These are phyloP conservation scores for Beta lomatogona DNA, from an alignment of 179 eudicot species.

Conservation along the genomic window DNA sequence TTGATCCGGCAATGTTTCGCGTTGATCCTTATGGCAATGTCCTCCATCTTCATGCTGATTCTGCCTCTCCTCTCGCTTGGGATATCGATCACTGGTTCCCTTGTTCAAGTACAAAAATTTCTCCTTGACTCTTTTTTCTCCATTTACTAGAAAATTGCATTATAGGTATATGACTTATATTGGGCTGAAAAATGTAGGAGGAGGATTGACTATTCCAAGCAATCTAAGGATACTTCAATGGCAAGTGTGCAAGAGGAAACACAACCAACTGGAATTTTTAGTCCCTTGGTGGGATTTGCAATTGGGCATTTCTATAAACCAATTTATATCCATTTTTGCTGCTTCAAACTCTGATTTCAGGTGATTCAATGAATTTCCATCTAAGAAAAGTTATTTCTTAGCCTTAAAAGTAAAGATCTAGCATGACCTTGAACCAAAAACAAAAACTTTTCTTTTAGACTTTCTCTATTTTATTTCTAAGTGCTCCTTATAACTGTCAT, in stretches of 20 bases:
- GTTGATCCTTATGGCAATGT: constrained; percentile 97
- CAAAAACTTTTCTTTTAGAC: neutral
- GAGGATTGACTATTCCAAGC: constrained; percentile 89
- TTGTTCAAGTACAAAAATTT: constrained; percentile 64
- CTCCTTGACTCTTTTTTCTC: neutral
- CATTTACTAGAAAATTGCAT: neutral
- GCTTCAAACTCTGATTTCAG: constrained; percentile 91
- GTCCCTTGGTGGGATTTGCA: constrained; percentile 99
- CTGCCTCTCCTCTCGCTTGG: constrained; percentile 96
- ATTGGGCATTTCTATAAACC: constrained; percentile 85
- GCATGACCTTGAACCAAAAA: neutral
- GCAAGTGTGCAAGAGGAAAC: constrained; percentile 90
- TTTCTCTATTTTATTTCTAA: neutral
- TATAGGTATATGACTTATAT: neutral
- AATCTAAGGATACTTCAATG: constrained; percentile 85
- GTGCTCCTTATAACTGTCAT: neutral
- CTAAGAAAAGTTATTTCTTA: neutral
- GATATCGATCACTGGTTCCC: constrained; percentile 96
- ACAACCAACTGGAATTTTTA: constrained; percentile 70
- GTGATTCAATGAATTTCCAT: constrained; percentile 29
- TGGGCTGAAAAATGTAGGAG: constrained; percentile 55
- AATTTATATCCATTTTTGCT: constrained; percentile 87
- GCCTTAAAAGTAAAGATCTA: neutral
- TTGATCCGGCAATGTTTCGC: constrained; percentile 85
- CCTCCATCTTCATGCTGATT: constrained; percentile 83